Percentiles rank a stretch among this genome's conserved stretches.
Evolutionary conservation across 2,329 filamentous ascomycete species (phyloP).

Genomic region (Penicillium polonicum): DNA sequence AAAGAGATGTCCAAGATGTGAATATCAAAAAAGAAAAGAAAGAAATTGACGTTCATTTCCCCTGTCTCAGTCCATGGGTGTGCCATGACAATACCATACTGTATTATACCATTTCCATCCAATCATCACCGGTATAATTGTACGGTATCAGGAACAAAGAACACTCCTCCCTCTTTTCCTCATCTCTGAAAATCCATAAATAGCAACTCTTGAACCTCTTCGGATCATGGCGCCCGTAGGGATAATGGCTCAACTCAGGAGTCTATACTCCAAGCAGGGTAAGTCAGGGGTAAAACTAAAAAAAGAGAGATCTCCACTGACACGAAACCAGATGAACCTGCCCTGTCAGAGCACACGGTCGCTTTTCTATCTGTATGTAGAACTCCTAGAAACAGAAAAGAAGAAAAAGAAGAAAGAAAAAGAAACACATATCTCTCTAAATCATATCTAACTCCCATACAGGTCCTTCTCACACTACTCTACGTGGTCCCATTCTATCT

Average conservation of each 20-base stretch:
- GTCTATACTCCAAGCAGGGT: conserved; percentile 36
- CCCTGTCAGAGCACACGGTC: conserved; percentile 38
- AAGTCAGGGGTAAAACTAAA: conserved; percentile 5
- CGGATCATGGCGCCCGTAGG: conserved; percentile 36
- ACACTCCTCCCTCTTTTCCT: background rate
- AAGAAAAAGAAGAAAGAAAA: background rate
- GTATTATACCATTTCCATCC: conserved; percentile 1
- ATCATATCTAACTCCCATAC: conserved; percentile 6
- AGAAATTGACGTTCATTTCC: background rate
- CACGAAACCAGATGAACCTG: conserved; percentile 34
- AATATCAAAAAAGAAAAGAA: background rate
- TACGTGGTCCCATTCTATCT: conserved; percentile 93
- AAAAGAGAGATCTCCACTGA: conserved; percentile 13
- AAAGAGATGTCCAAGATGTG: too few species aligned
- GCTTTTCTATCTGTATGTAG: conserved; percentile 41
- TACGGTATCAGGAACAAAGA: conserved; percentile 14
- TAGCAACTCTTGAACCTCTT: background rate
- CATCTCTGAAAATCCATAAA: background rate
- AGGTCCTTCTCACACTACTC: conserved; percentile 79
- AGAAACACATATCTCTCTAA: background rate
- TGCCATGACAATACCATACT: conserved; percentile 4
- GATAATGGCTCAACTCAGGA: conserved; percentile 34
- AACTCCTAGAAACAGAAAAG: conserved; percentile 2
- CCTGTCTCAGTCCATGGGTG: background rate
- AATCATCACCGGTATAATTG: background rate